phyloP scores from a whole-genome alignment of 768 basidiomycete species.

The Lactifluus piperatus region DNA sequence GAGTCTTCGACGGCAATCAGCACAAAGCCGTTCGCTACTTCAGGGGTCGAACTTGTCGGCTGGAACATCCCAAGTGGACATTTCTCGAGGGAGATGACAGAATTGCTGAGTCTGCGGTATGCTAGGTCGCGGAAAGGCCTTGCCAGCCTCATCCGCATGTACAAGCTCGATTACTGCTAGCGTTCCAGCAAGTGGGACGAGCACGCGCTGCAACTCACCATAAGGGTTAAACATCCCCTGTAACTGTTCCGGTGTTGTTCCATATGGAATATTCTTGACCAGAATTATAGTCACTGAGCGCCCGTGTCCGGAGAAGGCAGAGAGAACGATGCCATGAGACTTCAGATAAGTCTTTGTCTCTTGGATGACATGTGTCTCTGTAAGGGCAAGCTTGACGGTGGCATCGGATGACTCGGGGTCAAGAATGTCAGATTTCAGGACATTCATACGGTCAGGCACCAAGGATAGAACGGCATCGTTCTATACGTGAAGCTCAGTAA shows the following conservation, averaged over 20 bases:
- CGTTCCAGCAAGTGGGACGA: slow-evolving; percentile 84
- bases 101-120: too few species aligned
- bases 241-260: too few species aligned
- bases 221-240: slow-evolving; percentile 70
- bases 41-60: too few species aligned
- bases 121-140: too few species aligned
- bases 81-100: too few species aligned
- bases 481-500: too few species aligned
- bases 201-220: slow-evolving; percentile 62
- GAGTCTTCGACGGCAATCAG: too few species aligned
- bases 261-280: too few species aligned
- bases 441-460: slow-evolving; percentile 79
- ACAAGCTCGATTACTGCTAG: slow-evolving; percentile 86
- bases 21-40: too few species aligned
- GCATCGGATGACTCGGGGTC: slow-evolving; percentile 75
- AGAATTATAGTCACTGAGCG: slow-evolving; percentile 78
- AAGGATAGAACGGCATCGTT: slow-evolving; percentile 90
- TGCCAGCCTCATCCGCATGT: slow-evolving; percentile 55
- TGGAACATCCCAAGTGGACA: too few species aligned
- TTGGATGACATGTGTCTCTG: too few species aligned
- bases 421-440: slow-evolving; percentile 81
- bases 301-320: too few species aligned
- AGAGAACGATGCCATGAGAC: slow-evolving; percentile 59
- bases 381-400: slow-evolving; percentile 92
- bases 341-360: slow-evolving; percentile 88